Base-by-base conservation (phyloP, 2,329 filamentous ascomycete genomes). In the Colletotrichum cuscutae region DNA sequence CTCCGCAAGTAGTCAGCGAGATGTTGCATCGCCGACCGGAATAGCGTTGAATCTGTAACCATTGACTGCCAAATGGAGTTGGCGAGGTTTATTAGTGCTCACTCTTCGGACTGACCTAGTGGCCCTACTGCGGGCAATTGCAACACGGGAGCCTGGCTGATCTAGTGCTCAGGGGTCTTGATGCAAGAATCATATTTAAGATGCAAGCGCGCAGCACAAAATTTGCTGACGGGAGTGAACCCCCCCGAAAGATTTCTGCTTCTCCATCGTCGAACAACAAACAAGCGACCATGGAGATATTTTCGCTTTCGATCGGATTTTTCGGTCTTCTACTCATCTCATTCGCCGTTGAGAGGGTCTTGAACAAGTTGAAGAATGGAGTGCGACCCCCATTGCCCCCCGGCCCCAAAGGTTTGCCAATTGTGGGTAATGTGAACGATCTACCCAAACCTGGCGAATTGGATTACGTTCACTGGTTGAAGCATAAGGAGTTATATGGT, bases 361-460 rank as follows among this genome's bases (percentile, higher is more conserved):
- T 70, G 8, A 37, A 28, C 22, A n/a, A 13, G 5, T 24, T 52
- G 32, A 63, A 46, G 22, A 35, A 52, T 56, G 53, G 52, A 13
- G 7, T 63, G 11, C 71, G 57, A 12, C 72, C 56, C 28, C 69
- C 56, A 3, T 32, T 71, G 2, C 79, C 72, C 54, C 81, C 75
- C 58, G 81, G 76, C 46, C 82, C 76, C 75, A 79, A 71, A 11
- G 79, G 80, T 0, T 74, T 84, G 9, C 84, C 85, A 0, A 56
- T 88, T 2, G 53, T 88, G 11, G 87, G 87, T 8, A 88, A 88
- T 74, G 71, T 87, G 9, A 77, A 77, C 4, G 86, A 88, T 73
- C 75, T 87, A n/a, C 86, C 86, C 1, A 76, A 80, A 1, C 64
- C 75, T 1, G 79, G 77, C 4, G 64, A 65, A 11, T 77, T 76